Conservation (phyloP, 306 rosid genomes). For the Dalbergia oliveri region DNA sequence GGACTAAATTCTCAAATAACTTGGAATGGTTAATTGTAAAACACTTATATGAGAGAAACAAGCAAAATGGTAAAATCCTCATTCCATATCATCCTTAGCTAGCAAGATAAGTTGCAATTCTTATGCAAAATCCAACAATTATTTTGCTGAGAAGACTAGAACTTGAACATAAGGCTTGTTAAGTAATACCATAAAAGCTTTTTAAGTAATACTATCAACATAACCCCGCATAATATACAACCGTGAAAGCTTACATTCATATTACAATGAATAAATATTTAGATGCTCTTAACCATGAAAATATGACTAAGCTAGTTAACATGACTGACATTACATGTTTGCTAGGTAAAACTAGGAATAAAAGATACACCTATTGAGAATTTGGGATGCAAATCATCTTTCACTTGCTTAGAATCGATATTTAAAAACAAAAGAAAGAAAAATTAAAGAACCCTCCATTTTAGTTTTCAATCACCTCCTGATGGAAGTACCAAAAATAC, state of each 20-base stretch:
- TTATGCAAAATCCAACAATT: conserved; percentile 6
- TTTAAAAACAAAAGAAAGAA: not conserved
- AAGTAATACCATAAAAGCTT: not conserved
- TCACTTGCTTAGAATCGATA: not conserved
- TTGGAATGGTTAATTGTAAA: conserved; percentile 24
- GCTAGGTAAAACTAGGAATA: too few species aligned
- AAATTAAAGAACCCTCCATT: conserved; percentile 11
- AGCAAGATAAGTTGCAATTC: not conserved
- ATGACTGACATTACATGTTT: too few species aligned
- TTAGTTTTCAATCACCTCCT: conserved; percentile 3
- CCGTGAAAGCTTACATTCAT: not conserved
- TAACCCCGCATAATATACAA: not conserved
- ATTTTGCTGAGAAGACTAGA: not conserved
- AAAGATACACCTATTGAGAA: too few species aligned
- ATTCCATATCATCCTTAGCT: not conserved
- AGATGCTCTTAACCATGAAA: not conserved
- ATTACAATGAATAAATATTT: not conserved
- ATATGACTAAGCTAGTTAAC: not conserved
- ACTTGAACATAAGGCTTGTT: conserved; percentile 13
- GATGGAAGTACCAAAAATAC: not conserved
- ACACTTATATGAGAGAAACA: not conserved
- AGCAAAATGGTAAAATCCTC: not conserved
- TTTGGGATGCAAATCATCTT: not conserved
- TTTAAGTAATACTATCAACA: conserved; percentile 8
- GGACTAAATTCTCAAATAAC: not conserved